phyloP scores from a whole-genome alignment of 805 yeast genomes.

The Candida chauliodis region DNA sequence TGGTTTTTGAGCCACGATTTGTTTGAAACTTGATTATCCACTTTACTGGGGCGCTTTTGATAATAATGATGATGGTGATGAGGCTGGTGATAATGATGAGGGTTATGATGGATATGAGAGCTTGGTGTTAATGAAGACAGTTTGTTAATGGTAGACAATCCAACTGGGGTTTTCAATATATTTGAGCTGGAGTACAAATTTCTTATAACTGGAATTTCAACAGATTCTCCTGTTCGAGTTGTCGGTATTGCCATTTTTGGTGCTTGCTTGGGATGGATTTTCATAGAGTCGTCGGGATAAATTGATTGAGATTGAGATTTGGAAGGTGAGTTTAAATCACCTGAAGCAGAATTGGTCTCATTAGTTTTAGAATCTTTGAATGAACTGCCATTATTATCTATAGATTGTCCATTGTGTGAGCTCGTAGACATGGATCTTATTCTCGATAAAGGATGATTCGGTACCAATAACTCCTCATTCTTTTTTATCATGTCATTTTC shows the following conservation, averaged over 20 bases:
- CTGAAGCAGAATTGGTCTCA: background rate
- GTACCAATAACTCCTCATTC: constrained; percentile 16
- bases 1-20: constrained; percentile 28
- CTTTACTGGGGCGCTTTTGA: background rate
- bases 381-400: background rate
- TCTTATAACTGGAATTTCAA: constrained; percentile 56
- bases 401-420: constrained; percentile 12
- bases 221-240: constrained; percentile 72
- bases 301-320: constrained; percentile 3
- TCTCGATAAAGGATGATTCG: constrained; percentile 26
- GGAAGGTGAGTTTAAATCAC: constrained; percentile 7
- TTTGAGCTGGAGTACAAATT: constrained; percentile 17
- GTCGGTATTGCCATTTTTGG: constrained; percentile 74
- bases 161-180: constrained; percentile 3
- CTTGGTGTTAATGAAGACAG: background rate
- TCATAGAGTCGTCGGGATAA: constrained; percentile 14
- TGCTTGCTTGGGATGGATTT: constrained; percentile 22
- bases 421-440: constrained; percentile 26
- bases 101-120: no score
- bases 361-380: background rate
- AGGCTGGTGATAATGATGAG: constrained; percentile 4
- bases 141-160: background rate
- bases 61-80: constrained; percentile 5
- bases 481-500: constrained; percentile 6
- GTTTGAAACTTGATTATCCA: background rate